Evolutionary conservation across 495 filamentous ascomycete species (phyloP).

Genomic region (Pseudomonodictys pantanalensis): DNA sequence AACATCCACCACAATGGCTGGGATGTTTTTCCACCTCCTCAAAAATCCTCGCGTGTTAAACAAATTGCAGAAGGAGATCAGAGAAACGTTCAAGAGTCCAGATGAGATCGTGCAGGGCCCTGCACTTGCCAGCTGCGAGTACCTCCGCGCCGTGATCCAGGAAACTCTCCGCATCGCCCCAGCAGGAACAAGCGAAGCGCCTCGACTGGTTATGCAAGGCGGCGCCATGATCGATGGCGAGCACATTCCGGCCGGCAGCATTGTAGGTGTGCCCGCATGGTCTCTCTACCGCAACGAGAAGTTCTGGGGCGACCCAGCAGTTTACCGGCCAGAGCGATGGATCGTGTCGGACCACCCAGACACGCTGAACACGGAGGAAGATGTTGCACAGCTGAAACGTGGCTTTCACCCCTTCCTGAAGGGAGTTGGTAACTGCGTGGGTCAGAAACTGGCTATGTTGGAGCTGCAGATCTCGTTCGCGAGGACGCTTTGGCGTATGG

Average conservation of each 20-base stretch:
- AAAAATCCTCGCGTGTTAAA: neutral
- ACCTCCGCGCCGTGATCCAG: conserved; percentile 36
- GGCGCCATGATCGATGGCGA: neutral
- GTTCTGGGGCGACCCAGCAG: neutral
- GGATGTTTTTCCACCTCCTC: neutral
- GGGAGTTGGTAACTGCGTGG: conserved; percentile 51
- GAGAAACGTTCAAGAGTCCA: neutral
- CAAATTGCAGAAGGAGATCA: neutral
- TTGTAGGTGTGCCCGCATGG: neutral
- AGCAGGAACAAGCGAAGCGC: neutral
- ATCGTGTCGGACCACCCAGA: neutral
- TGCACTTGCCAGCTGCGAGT: conserved; percentile 26
- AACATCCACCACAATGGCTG: neutral
- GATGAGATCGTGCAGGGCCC: neutral
- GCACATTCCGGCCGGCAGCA: neutral
- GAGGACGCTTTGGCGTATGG: neutral
- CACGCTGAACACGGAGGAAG: neutral
- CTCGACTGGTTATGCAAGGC: neutral
- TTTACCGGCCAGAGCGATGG: conserved; percentile 1
- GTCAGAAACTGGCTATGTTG: conserved; percentile 48
- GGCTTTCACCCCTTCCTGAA: conserved; percentile 43
- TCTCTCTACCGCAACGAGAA: neutral
- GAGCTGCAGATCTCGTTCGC: conserved; percentile 37
- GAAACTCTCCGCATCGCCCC: conserved; percentile 37
- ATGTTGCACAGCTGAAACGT: neutral